These are phyloP conservation scores for Leccinum variabile DNA, from an alignment of 1,284 basidiomycete genomes.

Conservation along the genomic window DNA sequence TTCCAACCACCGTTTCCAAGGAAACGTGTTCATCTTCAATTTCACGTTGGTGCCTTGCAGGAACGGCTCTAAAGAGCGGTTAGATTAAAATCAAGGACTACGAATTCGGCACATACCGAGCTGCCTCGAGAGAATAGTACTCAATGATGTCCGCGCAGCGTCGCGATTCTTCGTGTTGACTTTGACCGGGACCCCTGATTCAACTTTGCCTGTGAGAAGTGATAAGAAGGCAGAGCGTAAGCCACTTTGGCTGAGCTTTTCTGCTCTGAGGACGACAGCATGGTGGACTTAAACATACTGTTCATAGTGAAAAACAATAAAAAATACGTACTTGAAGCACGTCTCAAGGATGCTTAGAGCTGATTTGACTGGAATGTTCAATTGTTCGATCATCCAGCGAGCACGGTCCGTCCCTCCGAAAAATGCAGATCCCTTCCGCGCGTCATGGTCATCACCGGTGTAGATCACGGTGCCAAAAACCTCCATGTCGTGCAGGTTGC, in stretches of 20 bases:
- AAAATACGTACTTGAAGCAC: background rate
- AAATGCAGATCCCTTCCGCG: background rate
- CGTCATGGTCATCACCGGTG: background rate
- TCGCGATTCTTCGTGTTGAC: background rate
- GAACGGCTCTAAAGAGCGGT: background rate
- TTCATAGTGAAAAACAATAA: too few species aligned
- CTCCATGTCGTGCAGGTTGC: background rate
- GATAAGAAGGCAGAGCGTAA: background rate
- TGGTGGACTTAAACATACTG: too few species aligned
- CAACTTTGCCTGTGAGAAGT: background rate
- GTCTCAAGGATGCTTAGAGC: background rate
- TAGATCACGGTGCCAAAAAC: background rate
- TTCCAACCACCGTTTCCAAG: background rate
- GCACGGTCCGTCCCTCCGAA: background rate
- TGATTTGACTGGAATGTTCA: background rate
- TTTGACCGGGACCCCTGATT: background rate
- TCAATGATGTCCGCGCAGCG: background rate
- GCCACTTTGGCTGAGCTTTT: background rate
- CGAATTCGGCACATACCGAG: background rate
- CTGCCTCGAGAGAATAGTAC: background rate
- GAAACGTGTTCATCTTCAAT: background rate
- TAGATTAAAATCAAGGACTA: background rate
- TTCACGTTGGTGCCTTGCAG: background rate
- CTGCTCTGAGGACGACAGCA: too few species aligned
- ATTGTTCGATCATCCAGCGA: background rate